phyloP scores from a whole-genome alignment of 2,329 filamentous ascomycete genomes.

The Sarocladium kiliense region DNA sequence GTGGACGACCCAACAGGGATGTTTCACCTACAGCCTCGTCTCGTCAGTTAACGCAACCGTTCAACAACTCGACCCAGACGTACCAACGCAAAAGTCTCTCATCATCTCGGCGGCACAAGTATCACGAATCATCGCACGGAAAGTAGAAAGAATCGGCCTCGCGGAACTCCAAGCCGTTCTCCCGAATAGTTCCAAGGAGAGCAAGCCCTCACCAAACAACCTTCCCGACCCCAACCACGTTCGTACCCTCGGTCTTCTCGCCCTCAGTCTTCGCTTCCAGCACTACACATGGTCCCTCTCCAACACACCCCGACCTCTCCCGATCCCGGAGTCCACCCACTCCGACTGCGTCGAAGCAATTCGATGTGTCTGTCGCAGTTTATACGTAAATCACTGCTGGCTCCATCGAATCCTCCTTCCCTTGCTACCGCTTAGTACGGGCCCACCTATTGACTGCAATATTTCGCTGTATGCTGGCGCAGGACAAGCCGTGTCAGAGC shows the following conservation, averaged over 20 bases:
- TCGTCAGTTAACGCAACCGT: not conserved
- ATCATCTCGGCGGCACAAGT: constrained; percentile 1
- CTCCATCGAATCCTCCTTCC: not conserved
- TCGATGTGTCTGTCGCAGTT: not conserved
- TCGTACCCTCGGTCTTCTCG: not conserved
- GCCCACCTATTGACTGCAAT: not conserved
- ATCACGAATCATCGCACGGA: not conserved
- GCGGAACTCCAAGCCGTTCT: not conserved
- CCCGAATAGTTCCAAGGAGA: not conserved
- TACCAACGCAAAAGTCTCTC: not conserved
- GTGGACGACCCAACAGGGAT: constrained; percentile 1
- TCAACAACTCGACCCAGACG: not conserved
- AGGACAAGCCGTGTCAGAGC: not conserved
- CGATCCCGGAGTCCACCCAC: too few species aligned
- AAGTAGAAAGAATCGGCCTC: not conserved
- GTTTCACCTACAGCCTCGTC: constrained; percentile 2
- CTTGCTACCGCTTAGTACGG: not conserved
- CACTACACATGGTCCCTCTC: not conserved
- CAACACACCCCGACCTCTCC: not conserved
- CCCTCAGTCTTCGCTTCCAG: not conserved
- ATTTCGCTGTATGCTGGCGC: not conserved
- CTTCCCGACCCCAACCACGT: not conserved
- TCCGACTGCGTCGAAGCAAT: not conserved
- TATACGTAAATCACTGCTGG: not conserved
- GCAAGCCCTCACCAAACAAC: not conserved